These are phyloP conservation scores for Arthrobotrys musiformis DNA, from an alignment of 2,329 filamentous ascomycete genomes.

Conservation along the genomic window DNA sequence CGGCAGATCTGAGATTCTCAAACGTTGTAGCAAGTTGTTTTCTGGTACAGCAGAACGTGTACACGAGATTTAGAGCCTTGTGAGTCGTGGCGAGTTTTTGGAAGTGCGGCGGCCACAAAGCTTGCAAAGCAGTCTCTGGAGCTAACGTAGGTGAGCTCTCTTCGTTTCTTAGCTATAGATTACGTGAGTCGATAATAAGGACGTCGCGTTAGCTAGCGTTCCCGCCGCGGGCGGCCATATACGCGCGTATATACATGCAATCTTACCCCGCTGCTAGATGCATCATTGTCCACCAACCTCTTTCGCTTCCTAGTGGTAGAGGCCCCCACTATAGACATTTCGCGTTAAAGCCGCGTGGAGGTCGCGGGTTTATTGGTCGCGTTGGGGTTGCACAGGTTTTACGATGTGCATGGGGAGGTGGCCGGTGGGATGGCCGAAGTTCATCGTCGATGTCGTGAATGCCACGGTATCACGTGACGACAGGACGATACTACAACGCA, in stretches of 20 bases:
- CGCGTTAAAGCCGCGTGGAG: neutral
- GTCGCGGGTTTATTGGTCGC: neutral
- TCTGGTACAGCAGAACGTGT: slow-evolving; percentile 91
- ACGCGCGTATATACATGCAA: neutral
- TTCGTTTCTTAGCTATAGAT: too few species aligned
- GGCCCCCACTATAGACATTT: slow-evolving; percentile 15
- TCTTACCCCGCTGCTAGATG: neutral
- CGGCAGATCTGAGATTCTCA: slow-evolving; percentile 83
- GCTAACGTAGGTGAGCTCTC: too few species aligned
- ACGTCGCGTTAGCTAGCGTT: neutral
- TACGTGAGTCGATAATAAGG: neutral
- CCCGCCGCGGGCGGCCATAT: neutral
- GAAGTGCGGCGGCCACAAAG: slow-evolving; percentile 80
- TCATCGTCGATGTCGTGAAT: neutral
- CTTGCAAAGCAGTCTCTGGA: too few species aligned
- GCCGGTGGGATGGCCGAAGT: too few species aligned
- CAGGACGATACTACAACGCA: slow-evolving; percentile 6
- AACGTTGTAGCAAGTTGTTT: slow-evolving; percentile 94
- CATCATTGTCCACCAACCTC: neutral
- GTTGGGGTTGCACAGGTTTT: neutral
- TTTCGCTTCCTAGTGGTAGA: slow-evolving; percentile 21
- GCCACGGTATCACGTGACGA: slow-evolving; percentile 19
- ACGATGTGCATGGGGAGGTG: too few species aligned
- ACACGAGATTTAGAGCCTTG: slow-evolving; percentile 87
- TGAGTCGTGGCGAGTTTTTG: slow-evolving; percentile 79